Evolutionary conservation across 139 green algal genomes (phyloP).

Genomic region (Closterium sp.): DNA sequence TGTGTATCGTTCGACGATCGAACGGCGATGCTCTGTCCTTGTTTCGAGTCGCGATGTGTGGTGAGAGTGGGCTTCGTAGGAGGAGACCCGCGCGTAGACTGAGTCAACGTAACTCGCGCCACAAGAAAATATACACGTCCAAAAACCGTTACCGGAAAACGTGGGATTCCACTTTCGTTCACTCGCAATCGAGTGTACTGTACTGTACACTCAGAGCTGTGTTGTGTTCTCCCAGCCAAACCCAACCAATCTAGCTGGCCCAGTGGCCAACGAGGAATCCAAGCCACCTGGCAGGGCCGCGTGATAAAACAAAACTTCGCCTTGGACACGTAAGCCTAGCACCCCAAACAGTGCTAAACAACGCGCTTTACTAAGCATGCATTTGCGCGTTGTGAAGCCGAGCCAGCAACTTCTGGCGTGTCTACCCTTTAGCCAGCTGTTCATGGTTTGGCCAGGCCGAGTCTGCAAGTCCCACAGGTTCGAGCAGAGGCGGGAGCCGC

Average conservation of each 20-base stretch:
- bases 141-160: background rate
- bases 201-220: no score
- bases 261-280: background rate
- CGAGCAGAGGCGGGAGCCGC: background rate
- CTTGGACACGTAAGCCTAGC: background rate
- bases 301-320: background rate
- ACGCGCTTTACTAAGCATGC: background rate
- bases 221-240: no score
- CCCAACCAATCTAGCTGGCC: background rate
- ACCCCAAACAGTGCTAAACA: background rate
- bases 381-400: background rate
- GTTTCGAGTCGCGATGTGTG: no score
- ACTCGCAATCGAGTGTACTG: no score
- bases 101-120: background rate
- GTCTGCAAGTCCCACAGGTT: background rate
- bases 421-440: background rate
- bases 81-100: background rate
- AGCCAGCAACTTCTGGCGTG: background rate
- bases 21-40: background rate
- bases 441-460: background rate
- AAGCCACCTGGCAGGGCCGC: background rate
- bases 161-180: background rate
- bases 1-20: background rate
- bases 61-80: background rate
- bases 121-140: background rate